Base-by-base conservation (phyloP, 345 rosid species). In the Lumnitzera racemosa region DNA sequence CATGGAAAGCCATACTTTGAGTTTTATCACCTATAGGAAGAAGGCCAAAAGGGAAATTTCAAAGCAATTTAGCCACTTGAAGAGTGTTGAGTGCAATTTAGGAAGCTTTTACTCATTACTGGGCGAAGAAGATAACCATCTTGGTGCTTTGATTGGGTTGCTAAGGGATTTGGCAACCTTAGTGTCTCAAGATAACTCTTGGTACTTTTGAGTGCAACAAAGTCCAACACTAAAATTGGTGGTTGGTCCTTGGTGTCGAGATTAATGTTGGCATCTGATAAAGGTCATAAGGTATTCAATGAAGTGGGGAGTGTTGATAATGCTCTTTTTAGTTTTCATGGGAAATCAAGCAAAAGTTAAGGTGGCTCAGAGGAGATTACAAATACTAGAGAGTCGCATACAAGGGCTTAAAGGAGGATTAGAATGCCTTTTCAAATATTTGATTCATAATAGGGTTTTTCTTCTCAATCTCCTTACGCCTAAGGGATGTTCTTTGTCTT, bases 1-100 rank as follows among this genome's bases (percentile, higher is more conserved):
- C 77, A 56, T 70, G 11, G 73, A 68, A 55, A 72, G 59, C 15
- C 70, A 71, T 12, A 59, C 78, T 61, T 74, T 60, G 64, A 74
- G 78, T 49, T 89, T 84, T 67, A 63, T 79, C 31, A 17, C 55
- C 66, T 86, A 83, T 57, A 78, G 96, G 54, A 87, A 75, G 65
- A 85, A 74, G 63, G 65, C 78, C 36, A 85, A 72, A 61, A 81
- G 69, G 61, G 84, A 77, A 55, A 74, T 78, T 2, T 24, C 51
- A 57, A 83, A 80, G 70, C 66, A 70, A 60, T 61, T 83, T 31
- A 61, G 66, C 52, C 62, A 60, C 10, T 67, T 89, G 29, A 80
- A 78, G 78, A 77, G 61, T 70, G 53, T 70, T 16, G 79, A 77
- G 55, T 51, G 60, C 59, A 75, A 51, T 31, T 15, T 12, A 7